Evolutionary conservation across 2,329 filamentous ascomycete species (phyloP).

Genomic region (Aspergillus hortae): DNA sequence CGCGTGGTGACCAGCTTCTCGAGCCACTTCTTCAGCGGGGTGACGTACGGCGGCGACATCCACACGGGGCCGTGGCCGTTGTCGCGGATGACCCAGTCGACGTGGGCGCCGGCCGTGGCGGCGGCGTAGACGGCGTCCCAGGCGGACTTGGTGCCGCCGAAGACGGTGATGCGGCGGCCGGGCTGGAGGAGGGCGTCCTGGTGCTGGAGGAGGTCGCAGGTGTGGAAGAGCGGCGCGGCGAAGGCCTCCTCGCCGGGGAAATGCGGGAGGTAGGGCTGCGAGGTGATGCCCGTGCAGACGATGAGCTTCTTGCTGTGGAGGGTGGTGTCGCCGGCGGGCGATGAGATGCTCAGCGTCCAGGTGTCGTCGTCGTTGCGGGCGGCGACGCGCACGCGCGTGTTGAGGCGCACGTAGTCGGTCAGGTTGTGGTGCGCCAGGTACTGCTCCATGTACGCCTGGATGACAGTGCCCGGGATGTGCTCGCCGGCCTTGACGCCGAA

Average conservation of each 20-base stretch:
- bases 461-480: constrained; percentile 56
- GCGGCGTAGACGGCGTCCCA: constrained; percentile 62
- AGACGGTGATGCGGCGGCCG: constrained; percentile 42
- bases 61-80: constrained; percentile 41
- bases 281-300: constrained; percentile 60
- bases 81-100: constrained; percentile 42
- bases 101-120: constrained; percentile 49
- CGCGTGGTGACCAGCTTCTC: constrained; percentile 66
- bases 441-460: constrained; percentile 56
- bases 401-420: constrained; percentile 45
- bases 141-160: constrained; percentile 61
- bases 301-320: constrained; percentile 51
- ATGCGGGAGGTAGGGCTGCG: constrained; percentile 52
- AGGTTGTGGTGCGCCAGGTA: constrained; percentile 56
- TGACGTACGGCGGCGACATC: constrained; percentile 54
- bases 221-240: constrained; percentile 55
- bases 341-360: constrained; percentile 28
- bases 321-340: constrained; percentile 15
- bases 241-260: constrained; percentile 52
- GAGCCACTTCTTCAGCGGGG: constrained; percentile 63
- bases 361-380: constrained; percentile 40
- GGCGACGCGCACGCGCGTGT: constrained; percentile 50
- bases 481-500: constrained; percentile 50
- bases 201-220: constrained; percentile 48
- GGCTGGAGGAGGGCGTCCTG: constrained; percentile 28